phyloP scores from a whole-genome alignment of 2,329 filamentous ascomycete genomes.

The Aspergillus sp. region DNA sequence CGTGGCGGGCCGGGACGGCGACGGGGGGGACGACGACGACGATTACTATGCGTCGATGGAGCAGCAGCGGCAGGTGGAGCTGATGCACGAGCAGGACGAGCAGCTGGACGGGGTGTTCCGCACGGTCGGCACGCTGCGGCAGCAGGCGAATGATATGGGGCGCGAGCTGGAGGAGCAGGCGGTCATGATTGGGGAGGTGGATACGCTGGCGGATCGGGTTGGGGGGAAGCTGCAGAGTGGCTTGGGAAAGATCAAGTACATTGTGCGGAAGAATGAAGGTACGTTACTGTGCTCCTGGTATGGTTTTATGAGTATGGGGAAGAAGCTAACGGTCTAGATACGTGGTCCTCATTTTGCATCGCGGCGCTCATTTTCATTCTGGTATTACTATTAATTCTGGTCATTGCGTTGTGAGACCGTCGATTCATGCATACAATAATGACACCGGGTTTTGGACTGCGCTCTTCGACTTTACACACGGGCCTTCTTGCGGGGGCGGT shows the following conservation, averaged over 20 bases:
- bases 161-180: slow-evolving; percentile 92
- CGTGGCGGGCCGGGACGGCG: slow-evolving; percentile 36
- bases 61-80: slow-evolving; percentile 82
- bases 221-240: slow-evolving; percentile 81
- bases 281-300: slow-evolving; percentile 37
- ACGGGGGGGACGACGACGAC: slow-evolving; percentile 50
- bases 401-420: slow-evolving; percentile 60
- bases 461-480: slow-evolving; percentile 26
- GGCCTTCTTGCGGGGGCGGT: slow-evolving; percentile 42
- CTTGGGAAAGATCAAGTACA: slow-evolving; percentile 78
- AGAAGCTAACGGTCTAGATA: slow-evolving; percentile 47
- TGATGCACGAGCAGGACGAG: slow-evolving; percentile 94
- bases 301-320: background rate
- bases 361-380: slow-evolving; percentile 82
- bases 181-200: slow-evolving; percentile 82
- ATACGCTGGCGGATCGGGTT: slow-evolving; percentile 81
- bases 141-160: slow-evolving; percentile 94
- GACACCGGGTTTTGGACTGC: slow-evolving; percentile 8
- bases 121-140: slow-evolving; percentile 84
- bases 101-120: slow-evolving; percentile 89
- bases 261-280: slow-evolving; percentile 91
- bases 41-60: slow-evolving; percentile 79
- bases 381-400: slow-evolving; percentile 78
- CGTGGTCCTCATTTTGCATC: slow-evolving; percentile 85
- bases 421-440: slow-evolving; percentile 17